These are phyloP conservation scores for Leishmania tropica DNA, from an alignment of 208 protist species.

Conservation along the genomic window DNA sequence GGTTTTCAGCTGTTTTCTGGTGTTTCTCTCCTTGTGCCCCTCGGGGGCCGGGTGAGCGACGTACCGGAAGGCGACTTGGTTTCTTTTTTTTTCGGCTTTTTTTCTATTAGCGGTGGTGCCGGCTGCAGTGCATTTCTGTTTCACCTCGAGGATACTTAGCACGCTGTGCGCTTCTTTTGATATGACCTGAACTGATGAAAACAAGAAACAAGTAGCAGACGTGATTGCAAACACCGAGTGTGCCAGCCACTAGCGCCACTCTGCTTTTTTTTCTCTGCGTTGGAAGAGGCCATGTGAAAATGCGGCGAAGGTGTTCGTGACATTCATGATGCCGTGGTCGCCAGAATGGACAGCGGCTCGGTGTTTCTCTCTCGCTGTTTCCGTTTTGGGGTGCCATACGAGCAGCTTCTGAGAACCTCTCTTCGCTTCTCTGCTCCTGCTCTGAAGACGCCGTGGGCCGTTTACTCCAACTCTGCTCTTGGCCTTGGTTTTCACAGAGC, in stretches of 20 bases:
- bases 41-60: not conserved
- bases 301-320: not conserved
- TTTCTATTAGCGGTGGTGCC: not conserved
- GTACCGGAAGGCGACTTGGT: not conserved
- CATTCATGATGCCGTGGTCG: not conserved
- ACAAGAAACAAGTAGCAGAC: not conserved
- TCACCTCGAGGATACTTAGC: not conserved
- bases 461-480: not conserved
- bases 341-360: not conserved
- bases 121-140: not conserved
- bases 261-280: not conserved
- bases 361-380: not conserved
- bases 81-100: not conserved
- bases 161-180: not conserved
- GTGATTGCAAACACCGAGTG: not conserved
- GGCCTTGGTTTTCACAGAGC: not conserved
- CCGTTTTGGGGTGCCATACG: not conserved
- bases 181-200: not conserved
- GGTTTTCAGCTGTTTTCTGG: conserved; percentile 53
- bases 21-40: conserved; percentile 54
- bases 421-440: not conserved
- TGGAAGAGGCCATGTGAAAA: too few relatives aligned
- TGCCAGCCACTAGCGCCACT: too few relatives aligned
- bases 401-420: not conserved
- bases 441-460: not conserved